Evolutionary conservation across 2,329 filamentous ascomycete species (phyloP), one percentile per base, ranked within the genome.

Genomic region (Pseudocercospora macadamiae): DNA sequence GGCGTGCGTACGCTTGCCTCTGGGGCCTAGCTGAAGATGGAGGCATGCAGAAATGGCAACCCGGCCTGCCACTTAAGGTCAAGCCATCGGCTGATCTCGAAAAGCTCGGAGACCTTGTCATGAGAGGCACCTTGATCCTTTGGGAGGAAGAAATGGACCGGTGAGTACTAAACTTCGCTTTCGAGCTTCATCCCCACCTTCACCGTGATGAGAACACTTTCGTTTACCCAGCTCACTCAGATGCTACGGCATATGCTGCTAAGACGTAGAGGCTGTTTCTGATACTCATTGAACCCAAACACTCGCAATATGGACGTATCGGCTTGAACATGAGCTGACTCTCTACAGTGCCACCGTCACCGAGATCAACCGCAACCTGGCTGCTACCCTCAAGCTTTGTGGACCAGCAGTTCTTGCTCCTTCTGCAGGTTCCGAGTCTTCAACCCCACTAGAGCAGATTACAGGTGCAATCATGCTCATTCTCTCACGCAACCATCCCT

Each of bases 181-280:
- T 6, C 3, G 14, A 14, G 3, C 51, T 19, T 32, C 21, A 8
- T 6, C 47, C 45, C 51, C 51, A 39, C 55, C 39, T 16, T 48
- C 53, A 73, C 78, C 71, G 88, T 91, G 92, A 97, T 97, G 92
- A 96, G 79, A 82, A 85, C 81, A 77, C 80, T 86, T 49, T 90
- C 91, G 93, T 93, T 49, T 93, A 93, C 93, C 92, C 93, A 97
- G 93, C 93, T 97, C 93, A 97, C 93, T 96, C 91, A 90, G 89
- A 97, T 88, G 88, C 90, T 84, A 80, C 62, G 66, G 70, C 70
- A 72, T 61, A 61, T 72, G 70, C 70, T 72, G 70, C 59, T 57
- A 71, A 66, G 57, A 57, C 63, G 62, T 71, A 72, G 70, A 72
- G 70, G 70, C 78, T 80, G 76, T 81, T 81, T 77, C 80, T 83